A percentile compares a stretch with the other conserved stretches of the same genome.
Evolutionary conservation across 495 filamentous ascomycete genomes (phyloP).

Genomic region (Annulohypoxylon nitens): DNA sequence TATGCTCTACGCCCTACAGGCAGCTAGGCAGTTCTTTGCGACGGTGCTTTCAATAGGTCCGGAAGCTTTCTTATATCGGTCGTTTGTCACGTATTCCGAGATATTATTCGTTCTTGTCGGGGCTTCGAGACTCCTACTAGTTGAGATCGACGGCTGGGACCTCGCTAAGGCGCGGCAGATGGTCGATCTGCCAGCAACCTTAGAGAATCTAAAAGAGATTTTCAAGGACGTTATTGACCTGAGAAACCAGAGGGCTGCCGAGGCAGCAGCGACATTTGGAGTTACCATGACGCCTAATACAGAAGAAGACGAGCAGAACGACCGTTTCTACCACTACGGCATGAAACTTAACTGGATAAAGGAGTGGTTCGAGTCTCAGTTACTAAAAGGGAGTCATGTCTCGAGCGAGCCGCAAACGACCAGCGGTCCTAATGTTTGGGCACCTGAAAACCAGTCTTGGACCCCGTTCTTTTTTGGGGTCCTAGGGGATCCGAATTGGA

Average conservation of each 20-base stretch:
- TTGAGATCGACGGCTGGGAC: conserved; percentile 50
- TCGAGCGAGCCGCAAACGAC: conserved; percentile 7
- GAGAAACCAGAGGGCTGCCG: conserved; percentile 26
- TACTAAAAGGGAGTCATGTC: not conserved
- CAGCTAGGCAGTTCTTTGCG: conserved; percentile 42
- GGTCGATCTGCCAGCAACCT: conserved; percentile 40
- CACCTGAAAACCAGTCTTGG: conserved; percentile 33
- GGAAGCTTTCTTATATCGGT: conserved; percentile 41
- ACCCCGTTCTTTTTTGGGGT: conserved; percentile 45
- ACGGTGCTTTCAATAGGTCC: conserved; percentile 33
- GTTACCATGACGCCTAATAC: conserved; percentile 25
- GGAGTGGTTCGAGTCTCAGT: conserved; percentile 37
- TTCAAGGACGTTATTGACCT: conserved; percentile 22
- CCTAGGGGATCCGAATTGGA: conserved; percentile 36
- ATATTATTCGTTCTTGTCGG: conserved; percentile 47
- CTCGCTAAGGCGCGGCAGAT: conserved; percentile 38
- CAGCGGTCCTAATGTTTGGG: conserved; percentile 16
- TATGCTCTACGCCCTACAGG: conserved; percentile 47
- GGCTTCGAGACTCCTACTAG: conserved; percentile 45
- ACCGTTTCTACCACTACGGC: conserved; percentile 33
- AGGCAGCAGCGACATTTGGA: conserved; percentile 29
- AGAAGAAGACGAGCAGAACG: conserved; percentile 32
- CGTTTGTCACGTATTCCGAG: conserved; percentile 42
- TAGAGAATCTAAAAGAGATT: conserved; percentile 34
- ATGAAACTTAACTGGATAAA: conserved; percentile 42